These are phyloP conservation scores for Pleurotus eryngii DNA, from an alignment of 768 basidiomycete genomes.

Conservation along the genomic window DNA sequence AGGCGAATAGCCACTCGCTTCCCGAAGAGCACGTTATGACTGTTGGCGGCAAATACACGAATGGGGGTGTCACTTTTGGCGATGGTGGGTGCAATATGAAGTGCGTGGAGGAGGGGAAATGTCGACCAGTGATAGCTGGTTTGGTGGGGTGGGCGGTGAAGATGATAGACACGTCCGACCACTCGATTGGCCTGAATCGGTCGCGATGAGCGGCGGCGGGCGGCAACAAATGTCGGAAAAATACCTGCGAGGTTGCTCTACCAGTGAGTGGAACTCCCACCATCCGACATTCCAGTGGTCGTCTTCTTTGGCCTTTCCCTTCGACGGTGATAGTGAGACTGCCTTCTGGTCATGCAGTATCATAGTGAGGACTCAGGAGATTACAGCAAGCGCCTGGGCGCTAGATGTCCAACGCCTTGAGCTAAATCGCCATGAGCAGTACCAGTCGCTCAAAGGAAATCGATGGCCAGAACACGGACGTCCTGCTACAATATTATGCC, in stretches of 20 bases:
- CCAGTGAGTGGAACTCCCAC: slow-evolving; percentile 70
- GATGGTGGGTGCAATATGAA: slow-evolving; percentile 56
- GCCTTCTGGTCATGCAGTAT: slow-evolving; percentile 20
- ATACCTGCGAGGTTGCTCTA: slow-evolving; percentile 55
- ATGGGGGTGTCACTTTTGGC: slow-evolving; percentile 41
- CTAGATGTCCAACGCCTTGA: slow-evolving; percentile 2
- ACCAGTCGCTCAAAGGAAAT: slow-evolving; percentile 40
- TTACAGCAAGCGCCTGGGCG: background rate
- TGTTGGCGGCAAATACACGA: slow-evolving; percentile 57
- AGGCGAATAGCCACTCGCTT: slow-evolving; percentile 70
- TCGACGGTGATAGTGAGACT: slow-evolving; percentile 37
- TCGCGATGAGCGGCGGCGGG: background rate
- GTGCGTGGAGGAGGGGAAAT: slow-evolving; percentile 69
- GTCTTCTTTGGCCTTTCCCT: slow-evolving; percentile 52
- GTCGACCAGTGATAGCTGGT: slow-evolving; percentile 56
- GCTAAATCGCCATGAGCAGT: slow-evolving; percentile 38
- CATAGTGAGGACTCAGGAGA: background rate
- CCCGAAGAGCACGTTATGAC: slow-evolving; percentile 57
- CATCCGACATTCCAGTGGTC: slow-evolving; percentile 60
- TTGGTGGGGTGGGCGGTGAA: slow-evolving; percentile 65
- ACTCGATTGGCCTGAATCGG: slow-evolving; percentile 56
- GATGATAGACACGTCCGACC: slow-evolving; percentile 68
- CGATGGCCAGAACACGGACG: slow-evolving; percentile 60
- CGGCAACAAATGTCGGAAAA: slow-evolving; percentile 5
- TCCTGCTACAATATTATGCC: slow-evolving; percentile 74